Evolutionary conservation across 306 rosid species (phyloP).

Genomic region (Calophaca sinica): DNA sequence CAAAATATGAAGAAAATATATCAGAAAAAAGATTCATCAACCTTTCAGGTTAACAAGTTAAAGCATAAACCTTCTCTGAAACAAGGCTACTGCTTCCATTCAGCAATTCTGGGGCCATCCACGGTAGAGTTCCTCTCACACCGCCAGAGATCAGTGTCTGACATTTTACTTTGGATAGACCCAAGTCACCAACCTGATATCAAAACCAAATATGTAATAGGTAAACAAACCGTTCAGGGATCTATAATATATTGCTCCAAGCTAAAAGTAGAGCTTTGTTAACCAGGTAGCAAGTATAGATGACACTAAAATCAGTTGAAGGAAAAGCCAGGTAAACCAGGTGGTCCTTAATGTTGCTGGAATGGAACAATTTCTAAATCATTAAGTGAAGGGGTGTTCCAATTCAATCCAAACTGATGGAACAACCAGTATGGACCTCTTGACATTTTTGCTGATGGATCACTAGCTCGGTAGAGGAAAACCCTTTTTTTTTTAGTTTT

Average conservation of each 20-base stretch:
- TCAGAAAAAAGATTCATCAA: background rate
- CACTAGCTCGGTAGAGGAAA: no score
- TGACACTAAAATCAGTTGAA: conserved; percentile 15
- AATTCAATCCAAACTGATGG: no score
- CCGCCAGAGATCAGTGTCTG: conserved; percentile 89
- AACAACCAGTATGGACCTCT: no score
- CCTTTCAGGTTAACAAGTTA: background rate
- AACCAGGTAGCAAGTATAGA: conserved; percentile 1
- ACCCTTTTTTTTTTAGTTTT: background rate
- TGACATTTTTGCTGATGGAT: no score
- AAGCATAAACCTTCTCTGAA: conserved; percentile 79
- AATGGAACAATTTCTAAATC: no score
- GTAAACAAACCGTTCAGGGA: conserved; percentile 32
- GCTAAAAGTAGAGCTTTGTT: conserved; percentile 22
- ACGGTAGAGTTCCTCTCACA: conserved; percentile 92
- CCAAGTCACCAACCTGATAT: conserved; percentile 88
- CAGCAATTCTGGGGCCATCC: conserved; percentile 98
- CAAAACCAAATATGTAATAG: conserved; percentile 38
- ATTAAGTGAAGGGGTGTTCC: no score
- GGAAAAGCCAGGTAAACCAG: background rate
- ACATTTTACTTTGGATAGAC: conserved; percentile 92
- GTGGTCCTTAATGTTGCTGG: no score
- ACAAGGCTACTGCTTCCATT: conserved; percentile 94
- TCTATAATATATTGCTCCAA: conserved; percentile 1
- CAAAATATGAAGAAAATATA: background rate